These are phyloP conservation scores for Pichia kudriavzevii DNA, from an alignment of 1,139 yeast genomes.

Conservation along the genomic window DNA sequence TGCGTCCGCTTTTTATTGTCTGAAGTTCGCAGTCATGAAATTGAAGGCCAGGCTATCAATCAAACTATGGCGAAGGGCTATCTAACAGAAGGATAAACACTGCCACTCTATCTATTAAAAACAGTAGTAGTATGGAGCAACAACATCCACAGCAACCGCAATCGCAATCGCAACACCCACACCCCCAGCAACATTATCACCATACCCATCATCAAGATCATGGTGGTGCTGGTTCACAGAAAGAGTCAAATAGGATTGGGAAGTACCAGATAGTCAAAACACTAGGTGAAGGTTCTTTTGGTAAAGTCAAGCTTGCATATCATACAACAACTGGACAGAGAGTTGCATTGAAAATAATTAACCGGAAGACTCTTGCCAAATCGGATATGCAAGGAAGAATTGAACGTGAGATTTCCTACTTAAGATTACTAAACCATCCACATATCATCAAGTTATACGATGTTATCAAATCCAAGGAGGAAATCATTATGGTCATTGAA, in stretches of 20 bases:
- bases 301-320: constrained; percentile 92
- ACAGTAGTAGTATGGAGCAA: constrained; percentile 5
- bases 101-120: too few relatives aligned
- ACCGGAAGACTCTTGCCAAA: constrained; percentile 87
- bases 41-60: too few relatives aligned
- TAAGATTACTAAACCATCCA: constrained; percentile 86
- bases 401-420: constrained; percentile 88
- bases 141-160: constrained; percentile 13
- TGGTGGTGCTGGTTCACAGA: constrained; percentile 3
- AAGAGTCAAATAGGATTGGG: constrained; percentile 50
- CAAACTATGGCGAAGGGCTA: too few relatives aligned
- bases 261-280: constrained; percentile 92
- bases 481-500: constrained; percentile 96
- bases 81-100: too few relatives aligned
- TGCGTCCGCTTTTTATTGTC: too few relatives aligned
- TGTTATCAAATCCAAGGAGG: constrained; percentile 92
- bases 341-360: constrained; percentile 91
- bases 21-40: too few relatives aligned
- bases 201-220: constrained; percentile 7
- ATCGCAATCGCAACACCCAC: constrained; percentile 17
- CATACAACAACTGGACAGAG: constrained; percentile 88
- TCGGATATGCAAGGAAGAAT: constrained; percentile 97
- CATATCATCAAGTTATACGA: constrained; percentile 95
- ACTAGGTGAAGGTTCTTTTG: constrained; percentile 95
- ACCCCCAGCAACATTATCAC: constrained; percentile 8